These are phyloP conservation scores for Takashimella koratensis DNA, from an alignment of 1,284 basidiomycete genomes.

Conservation along the genomic window DNA sequence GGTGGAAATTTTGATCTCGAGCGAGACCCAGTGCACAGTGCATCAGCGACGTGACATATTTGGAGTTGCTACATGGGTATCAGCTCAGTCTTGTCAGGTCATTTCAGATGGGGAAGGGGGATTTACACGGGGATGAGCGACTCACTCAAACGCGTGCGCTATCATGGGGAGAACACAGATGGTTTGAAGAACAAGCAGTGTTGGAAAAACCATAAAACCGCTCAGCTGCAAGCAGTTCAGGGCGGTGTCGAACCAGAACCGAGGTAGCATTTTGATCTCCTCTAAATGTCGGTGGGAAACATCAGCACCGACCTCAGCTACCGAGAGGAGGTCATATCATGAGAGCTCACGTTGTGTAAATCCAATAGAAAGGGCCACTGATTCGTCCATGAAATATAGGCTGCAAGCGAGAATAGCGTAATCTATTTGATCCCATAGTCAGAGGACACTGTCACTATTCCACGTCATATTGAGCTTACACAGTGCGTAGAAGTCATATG, in stretches of 20 bases:
- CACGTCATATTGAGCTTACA: too few species aligned
- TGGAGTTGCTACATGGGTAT: conserved; percentile 7
- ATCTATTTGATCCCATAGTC: too few species aligned
- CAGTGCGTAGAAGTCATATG: conserved; percentile 14
- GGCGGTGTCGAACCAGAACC: conserved; percentile 16
- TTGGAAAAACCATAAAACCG: conserved; percentile 14
- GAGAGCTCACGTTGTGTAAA: conserved; percentile 6
- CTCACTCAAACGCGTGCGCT: conserved; percentile 20
- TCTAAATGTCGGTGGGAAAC: too few species aligned
- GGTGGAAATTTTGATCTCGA: conserved; percentile 15
- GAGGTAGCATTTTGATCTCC: conserved; percentile 4
- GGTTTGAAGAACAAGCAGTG: conserved; percentile 17
- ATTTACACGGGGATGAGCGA: too few species aligned
- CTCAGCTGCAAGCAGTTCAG: conserved; percentile 15
- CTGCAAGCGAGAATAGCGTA: conserved; percentile 19
- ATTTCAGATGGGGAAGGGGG: too few species aligned
- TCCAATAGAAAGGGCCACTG: conserved; percentile 7
- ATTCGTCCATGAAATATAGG: conserved; percentile 17
- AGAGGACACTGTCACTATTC: too few species aligned
- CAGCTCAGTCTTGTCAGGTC: too few species aligned
- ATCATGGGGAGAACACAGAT: conserved; percentile 19
- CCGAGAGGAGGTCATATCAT: too few species aligned
- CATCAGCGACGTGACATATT: conserved; percentile 14
- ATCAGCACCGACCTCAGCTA: too few species aligned
- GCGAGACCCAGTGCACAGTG: conserved; percentile 16